Base-by-base conservation (phyloP, 2,329 filamentous ascomycete genomes). In the Parafenestella ontariensis region DNA sequence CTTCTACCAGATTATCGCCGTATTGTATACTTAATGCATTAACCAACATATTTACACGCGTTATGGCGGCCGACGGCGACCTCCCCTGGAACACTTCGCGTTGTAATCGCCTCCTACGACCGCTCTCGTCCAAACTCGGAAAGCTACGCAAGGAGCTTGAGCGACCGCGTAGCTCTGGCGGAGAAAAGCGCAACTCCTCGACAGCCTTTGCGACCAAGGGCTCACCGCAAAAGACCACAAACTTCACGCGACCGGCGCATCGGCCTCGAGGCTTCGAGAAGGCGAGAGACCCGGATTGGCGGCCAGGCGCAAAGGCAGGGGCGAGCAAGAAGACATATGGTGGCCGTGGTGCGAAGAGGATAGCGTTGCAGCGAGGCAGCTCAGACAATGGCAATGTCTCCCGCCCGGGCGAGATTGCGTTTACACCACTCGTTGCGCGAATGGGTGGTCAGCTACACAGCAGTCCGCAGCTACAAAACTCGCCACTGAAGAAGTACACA, bases 81-180 rank as follows among this genome's bases (percentile, higher is more conserved):
- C 56, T 74, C 20, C 71, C 75, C 42, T 79, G 77, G 77, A 79
- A 75, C 7, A 75, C 76, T 15, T 70, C 75, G 41, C 74, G 77
- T 36, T 79, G 77, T 62, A 77, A 77, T 53, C 73, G 77, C 46
- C 66, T 79, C 4, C 69, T 79, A 0, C 71, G 77, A 37, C 77
- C 77, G 13, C 70, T 79, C 11, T 73, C 75, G 15, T 76, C 75
- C 13, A 74, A 77, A 56, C 71, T 79, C 42, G 62, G 68, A 24
- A 75, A 75, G 24, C 66, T 79, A 7, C 65, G 72, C 33, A 77
- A 73, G 52, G 64, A 72, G 48, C 58, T 65, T 23, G 70, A 72
- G 28, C 56, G 50, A 44, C 62, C 64, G n/a, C 64, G 59, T 13
- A 61, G 46, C 13, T 46, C 62, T 18, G 41, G 46, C 31, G 54